These are phyloP conservation scores for Furcasterigmium sp. DNA, from an alignment of 2,329 filamentous ascomycete species.

Conservation along the genomic window DNA sequence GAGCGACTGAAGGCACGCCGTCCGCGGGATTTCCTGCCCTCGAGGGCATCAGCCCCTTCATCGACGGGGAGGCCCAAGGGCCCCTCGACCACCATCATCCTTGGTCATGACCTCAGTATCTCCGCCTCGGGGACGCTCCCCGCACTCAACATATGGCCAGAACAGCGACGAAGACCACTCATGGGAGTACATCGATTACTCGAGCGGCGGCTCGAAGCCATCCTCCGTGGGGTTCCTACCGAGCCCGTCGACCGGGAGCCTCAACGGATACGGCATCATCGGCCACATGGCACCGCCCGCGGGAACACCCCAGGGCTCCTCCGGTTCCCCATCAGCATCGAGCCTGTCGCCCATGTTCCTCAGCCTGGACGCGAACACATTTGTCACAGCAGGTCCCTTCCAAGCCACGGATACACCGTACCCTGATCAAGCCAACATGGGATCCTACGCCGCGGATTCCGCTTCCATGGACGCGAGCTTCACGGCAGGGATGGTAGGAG, in stretches of 20 bases:
- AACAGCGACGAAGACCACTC: slow-evolving; percentile 35
- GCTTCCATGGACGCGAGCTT: not conserved
- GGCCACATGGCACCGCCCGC: slow-evolving; percentile 25
- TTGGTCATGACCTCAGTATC: slow-evolving; percentile 31
- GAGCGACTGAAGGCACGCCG: not conserved
- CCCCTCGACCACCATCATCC: not conserved
- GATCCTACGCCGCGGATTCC: not conserved
- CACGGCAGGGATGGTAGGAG: too few species aligned
- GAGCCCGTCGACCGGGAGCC: slow-evolving; percentile 45
- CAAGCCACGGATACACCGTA: slow-evolving; percentile 6
- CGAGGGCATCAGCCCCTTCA: not conserved
- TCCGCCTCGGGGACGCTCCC: slow-evolving; percentile 23
- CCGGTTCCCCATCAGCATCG: slow-evolving; percentile 15
- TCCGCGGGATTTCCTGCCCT: not conserved
- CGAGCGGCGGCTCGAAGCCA: slow-evolving; percentile 25
- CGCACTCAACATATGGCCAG: slow-evolving; percentile 33
- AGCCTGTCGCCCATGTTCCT: slow-evolving; percentile 36
- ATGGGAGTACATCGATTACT: slow-evolving; percentile 37
- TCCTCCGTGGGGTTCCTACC: slow-evolving; percentile 39
- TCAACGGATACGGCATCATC: slow-evolving; percentile 45
- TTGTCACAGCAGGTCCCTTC: slow-evolving; percentile 13
- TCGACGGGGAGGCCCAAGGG: not conserved
- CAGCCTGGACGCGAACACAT: slow-evolving; percentile 21
- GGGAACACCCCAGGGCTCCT: not conserved
- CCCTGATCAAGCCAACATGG: too few species aligned